Evolutionary conservation across 1,284 basidiomycete species (phyloP), one percentile per base, ranked within the genome.

Genomic region (Cerrena zonata): DNA sequence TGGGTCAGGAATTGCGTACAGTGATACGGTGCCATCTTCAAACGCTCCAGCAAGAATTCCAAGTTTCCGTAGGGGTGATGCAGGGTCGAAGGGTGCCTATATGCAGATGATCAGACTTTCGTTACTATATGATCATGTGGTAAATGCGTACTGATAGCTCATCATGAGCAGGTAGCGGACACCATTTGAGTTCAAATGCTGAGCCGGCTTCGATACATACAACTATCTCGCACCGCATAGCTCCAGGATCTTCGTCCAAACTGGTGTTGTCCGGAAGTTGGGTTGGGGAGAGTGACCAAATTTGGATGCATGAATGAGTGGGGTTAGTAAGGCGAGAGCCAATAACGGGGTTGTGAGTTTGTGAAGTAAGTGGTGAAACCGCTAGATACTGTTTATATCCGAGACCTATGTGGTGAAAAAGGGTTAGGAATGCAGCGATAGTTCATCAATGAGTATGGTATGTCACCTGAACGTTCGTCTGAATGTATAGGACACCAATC

Each of bases 401-500:
- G 47, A 77, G 71, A 39, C 66, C 87, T 87, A 44, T 36, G 24
- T 7, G 5, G 25, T 11, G 13, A 18, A 7, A 12, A 11, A 13
- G 13, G 11, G 10, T 22, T 11, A 41, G 40, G 40, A 11, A 10
- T 11, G 21, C 21, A 22, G 10, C 12, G 40, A 41, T 74, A 55
- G 55, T 88, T 87, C 61, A 45, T 68, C 58, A 47, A 22, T 45
- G 18, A 15, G 3, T 11, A 22, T 22, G 2, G 10, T 15, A 19
- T 30, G 7, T n/a, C 38, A 56, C 56, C 53, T 45, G 34, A 7
- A 18, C 82, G 76, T 47, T 86, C 82, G 23, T 74, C 70, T 22
- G 77, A 71, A 53, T 86, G 77, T 18, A 84, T 81, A 1, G 93
- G 92, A 64, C 91, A 92, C 92, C 93, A 96, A 59, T 94, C 91